Evolutionary conservation across 2,329 filamentous ascomycete species (phyloP), one percentile per base, ranked within the genome.

Genomic region (Colletotrichum eleusines): DNA sequence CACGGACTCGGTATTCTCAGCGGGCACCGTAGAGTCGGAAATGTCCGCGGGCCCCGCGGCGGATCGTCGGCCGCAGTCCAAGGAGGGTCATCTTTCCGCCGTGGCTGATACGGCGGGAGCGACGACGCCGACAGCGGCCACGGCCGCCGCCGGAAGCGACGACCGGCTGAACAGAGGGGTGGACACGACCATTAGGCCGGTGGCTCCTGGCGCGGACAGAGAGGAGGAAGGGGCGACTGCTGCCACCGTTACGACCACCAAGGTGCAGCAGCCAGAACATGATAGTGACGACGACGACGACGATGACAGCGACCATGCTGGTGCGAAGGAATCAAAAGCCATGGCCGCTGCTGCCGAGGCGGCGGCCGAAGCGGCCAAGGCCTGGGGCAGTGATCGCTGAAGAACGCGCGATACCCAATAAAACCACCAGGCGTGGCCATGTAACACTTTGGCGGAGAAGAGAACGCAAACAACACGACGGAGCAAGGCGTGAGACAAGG

Each of bases 1-100:
- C 64, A 81, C 80, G 58, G 84, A 86, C 74, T 84, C 83, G 66
- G 78, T 85, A 38, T 79, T 85, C 28, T 85, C 84, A 8, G 78
- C 76, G 1, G 81, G 67, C 20, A 71, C 72, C 26, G 50, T 59
- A 2, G 72, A 73, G 5, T 73, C 71, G 35, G 48, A 63, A 3
- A 55, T 60, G 28, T 63, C 72, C 5, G 38, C 40, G 23, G 70
- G 66, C 26, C 69, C 66, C 18, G 31, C 38, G 48, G 42, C 28
- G 31, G 62, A 65, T 6, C 61, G 66, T n/a, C 63, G 58, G 31
- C 38, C 69, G 16, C 55, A 67, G 44, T 62, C 68, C 12, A 70
- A 58, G 63, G 50, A 67, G 12, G 68, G 35, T 12, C n/a, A n/a
- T n/a, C n/a, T 23, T 51, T 31, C 48, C 48, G 14, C 31, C 20